Conservation (phyloP, 73 alveolate species). For the Paramecium biaurelia region DNA sequence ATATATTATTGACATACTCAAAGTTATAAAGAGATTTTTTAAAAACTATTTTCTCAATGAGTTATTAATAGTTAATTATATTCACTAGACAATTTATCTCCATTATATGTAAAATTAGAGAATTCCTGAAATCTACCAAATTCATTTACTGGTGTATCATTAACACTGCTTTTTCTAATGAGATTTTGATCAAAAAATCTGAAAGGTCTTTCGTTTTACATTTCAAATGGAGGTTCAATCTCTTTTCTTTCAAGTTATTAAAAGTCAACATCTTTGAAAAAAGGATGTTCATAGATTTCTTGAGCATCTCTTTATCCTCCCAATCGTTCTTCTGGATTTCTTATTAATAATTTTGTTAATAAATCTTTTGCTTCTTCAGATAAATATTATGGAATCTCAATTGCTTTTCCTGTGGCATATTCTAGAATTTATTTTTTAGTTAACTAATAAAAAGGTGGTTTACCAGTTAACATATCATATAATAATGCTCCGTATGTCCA, state of each 20-base stretch:
- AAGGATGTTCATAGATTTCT: neutral
- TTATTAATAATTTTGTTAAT: neutral
- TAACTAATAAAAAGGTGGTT: constrained; percentile 49
- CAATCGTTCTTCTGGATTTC: constrained; percentile 75
- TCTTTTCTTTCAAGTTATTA: neutral
- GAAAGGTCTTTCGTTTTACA: neutral
- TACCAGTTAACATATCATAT: constrained; percentile 56
- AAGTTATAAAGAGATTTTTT: neutral
- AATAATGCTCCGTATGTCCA: constrained; percentile 53
- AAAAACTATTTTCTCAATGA: neutral
- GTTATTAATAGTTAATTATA: neutral
- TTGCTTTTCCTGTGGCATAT: neutral
- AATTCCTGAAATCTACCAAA: neutral
- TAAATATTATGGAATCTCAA: constrained; percentile 11
- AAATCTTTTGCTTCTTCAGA: constrained; percentile 4
- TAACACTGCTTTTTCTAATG: neutral
- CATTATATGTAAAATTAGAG: neutral
- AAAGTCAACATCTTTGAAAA: neutral
- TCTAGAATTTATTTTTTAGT: constrained; percentile 15
- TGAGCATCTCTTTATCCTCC: constrained; percentile 76
- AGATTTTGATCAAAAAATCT: constrained; percentile 1
- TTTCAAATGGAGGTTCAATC: neutral
- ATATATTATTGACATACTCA: neutral
- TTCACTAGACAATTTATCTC: neutral
- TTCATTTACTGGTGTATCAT: neutral